Evolutionary conservation across 1,284 basidiomycete genomes (phyloP), one percentile per base, ranked within the genome.

Genomic region (Apiotrichum mycotoxinovorans): DNA sequence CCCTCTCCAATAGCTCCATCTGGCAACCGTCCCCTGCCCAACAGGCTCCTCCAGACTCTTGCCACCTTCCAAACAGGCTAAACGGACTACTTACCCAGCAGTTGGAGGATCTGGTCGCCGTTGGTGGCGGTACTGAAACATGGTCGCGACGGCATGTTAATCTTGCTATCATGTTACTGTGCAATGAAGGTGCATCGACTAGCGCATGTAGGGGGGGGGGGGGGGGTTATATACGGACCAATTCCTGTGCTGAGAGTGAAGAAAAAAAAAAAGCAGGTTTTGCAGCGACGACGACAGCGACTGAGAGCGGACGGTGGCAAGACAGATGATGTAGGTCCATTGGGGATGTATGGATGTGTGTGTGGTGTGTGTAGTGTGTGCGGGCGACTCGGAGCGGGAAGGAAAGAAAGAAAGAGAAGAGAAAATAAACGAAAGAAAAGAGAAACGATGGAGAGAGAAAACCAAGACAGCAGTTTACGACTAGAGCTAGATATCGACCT

Each of bases 111-210:
- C n/a, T n/a, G n/a, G n/a, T n/a, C n/a, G n/a, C n/a, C n/a, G n/a
- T n/a, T n/a, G n/a, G n/a, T n/a, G n/a, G n/a, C n/a, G n/a, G n/a
- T n/a, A n/a, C n/a, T n/a, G n/a, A n/a, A n/a, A n/a, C n/a, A n/a
- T n/a, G n/a, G n/a, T n/a, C n/a, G n/a, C n/a, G n/a, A n/a, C n/a
- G n/a, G n/a, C n/a, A n/a, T n/a, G n/a, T n/a, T n/a, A n/a, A n/a
- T n/a, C n/a, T 41, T 41, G 40, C 20, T 41, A 10, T 41, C 20
- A 14, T 37, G 35, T 26, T 30, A 20, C 52, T 25, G 52, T 54
- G 52, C 49, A 51, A 51, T 49, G 48, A 27, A 35, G 33, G 49
- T 51, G 49, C 49, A 51, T 51, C 49, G 49, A 46, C 40, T 52
- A 43, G 22, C 33, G 17, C 50, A 43, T 50, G 40, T 57, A 43